Conservation (phyloP, 176 grass and related monocot species). For the Lolium multiflorum region DNA sequence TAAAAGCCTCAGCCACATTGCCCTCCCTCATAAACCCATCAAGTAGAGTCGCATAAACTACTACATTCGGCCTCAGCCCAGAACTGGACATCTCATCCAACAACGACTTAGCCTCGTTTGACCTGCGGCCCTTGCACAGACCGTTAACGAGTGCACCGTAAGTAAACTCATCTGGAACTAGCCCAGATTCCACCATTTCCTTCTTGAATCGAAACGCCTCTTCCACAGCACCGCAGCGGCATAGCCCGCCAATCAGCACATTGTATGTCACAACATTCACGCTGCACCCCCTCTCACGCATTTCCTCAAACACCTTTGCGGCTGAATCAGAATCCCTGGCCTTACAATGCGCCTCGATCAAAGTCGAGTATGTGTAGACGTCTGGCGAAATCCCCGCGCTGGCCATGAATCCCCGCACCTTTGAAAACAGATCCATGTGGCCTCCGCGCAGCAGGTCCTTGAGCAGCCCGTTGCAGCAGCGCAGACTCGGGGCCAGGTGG, state of each 20-base stretch:
- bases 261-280: slow-evolving; percentile 63
- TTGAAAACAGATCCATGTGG: slow-evolving; percentile 71
- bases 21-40: slow-evolving; percentile 78
- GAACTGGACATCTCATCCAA: slow-evolving; percentile 61
- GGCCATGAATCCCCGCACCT: slow-evolving; percentile 59
- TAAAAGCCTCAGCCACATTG: slow-evolving; percentile 52
- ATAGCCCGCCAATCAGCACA: slow-evolving; percentile 67
- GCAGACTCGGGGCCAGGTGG: slow-evolving; percentile 53
- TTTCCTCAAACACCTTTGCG: slow-evolving; percentile 61
- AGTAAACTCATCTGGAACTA: slow-evolving; percentile 58
- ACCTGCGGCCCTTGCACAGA: slow-evolving; percentile 53
- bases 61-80: slow-evolving; percentile 48
- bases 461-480: slow-evolving; percentile 74
- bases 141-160: slow-evolving; percentile 63
- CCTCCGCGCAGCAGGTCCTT: slow-evolving; percentile 69
- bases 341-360: slow-evolving; percentile 66
- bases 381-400: slow-evolving; percentile 39
- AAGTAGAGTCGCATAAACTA: slow-evolving; percentile 65
- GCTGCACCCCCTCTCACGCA: slow-evolving; percentile 59
- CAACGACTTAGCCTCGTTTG: slow-evolving; percentile 58
- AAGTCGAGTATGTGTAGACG: slow-evolving; percentile 67
- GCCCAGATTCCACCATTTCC: slow-evolving; percentile 61
- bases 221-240: slow-evolving; percentile 53
- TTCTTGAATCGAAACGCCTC: slow-evolving; percentile 74
- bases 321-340: slow-evolving; percentile 53